Percentiles rank a stretch among this genome's conserved stretches.
Conservation (phyloP, 495 filamentous ascomycete genomes). For the Hypoxylon intermedium region DNA sequence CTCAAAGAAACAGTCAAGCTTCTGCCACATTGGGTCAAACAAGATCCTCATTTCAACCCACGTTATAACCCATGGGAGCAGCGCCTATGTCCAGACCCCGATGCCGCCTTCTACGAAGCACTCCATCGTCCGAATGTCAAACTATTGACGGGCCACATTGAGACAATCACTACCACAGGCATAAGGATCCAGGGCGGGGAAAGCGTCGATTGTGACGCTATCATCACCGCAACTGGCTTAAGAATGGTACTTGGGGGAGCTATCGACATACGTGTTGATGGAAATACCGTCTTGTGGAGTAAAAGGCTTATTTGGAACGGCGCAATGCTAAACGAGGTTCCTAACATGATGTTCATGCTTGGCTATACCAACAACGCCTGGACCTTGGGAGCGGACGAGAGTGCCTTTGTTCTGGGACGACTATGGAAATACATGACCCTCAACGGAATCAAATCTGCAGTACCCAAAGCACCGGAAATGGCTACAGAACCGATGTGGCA, state of each 20-base stretch:
- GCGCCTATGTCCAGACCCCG: constrained; percentile 65
- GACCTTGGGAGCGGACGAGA: constrained; percentile 63
- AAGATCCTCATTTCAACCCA: constrained; percentile 68
- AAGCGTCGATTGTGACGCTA: constrained; percentile 63
- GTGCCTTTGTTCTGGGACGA: neutral
- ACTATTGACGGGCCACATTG: constrained; percentile 65
- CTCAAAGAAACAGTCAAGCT: constrained; percentile 45
- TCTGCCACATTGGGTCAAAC: constrained; percentile 57
- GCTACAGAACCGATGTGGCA: too few relatives aligned
- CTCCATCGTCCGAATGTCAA: constrained; percentile 61
- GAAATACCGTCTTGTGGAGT: constrained; percentile 46
- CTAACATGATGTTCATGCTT: constrained; percentile 61
- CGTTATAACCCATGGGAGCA: constrained; percentile 73
- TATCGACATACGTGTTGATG: constrained; percentile 55
- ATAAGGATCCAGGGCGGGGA: constrained; percentile 59
- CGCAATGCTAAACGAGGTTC: constrained; percentile 64
- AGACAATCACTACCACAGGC: constrained; percentile 57
- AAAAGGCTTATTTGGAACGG: constrained; percentile 64
- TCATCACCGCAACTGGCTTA: constrained; percentile 70
- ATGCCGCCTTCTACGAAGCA: constrained; percentile 66
- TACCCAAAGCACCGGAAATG: too few relatives aligned
- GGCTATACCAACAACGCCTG: constrained; percentile 66
- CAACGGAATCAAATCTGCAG: neutral
- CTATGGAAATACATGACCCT: constrained; percentile 4
- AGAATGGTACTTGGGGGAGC: constrained; percentile 60